Base-by-base conservation (phyloP, 441 rosid species). In the Populus hybrid region DNA sequence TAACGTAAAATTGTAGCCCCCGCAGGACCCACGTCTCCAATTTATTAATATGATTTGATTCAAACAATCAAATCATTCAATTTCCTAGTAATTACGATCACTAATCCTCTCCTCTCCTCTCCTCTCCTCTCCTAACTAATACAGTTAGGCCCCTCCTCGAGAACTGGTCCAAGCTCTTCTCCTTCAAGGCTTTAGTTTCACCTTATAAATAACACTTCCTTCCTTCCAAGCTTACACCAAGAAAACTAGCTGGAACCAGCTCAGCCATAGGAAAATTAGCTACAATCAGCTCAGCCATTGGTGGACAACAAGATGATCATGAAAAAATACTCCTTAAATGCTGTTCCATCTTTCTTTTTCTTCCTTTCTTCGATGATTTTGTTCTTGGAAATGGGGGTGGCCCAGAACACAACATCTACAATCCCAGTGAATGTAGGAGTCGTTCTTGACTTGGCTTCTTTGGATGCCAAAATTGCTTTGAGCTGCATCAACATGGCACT, bases 401-500 rank as follows among this genome's bases (percentile, higher is more conserved):
- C 81, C 2, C 46, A 82, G 38, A 80, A 34, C 69, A 69, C 74
- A 24, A 8, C 63, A 57, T 20, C 63, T 57, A 78, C 71, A 42
- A 70, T 71, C n/a, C 79, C 78, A 1, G 91, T 91, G 18, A 84
- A 91, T 2, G 88, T 89, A 42, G 97, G 95, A 0, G 86, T 89
- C 70, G 83, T 88, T 83, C 82, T 89, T 16, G 89, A 93, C 82
- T 23, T 82, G 50, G 78, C 80, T 24, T 42, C 40, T 0, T 10
- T 3, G 10, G 30, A 70, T 23, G 88, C 85, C 65, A 85, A 86
- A 78, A 79, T 83, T 28, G 83, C 80, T 1, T 75, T 84, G 87
- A 88, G 88, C 38, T 86, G 92, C 79, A 88, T 91, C 8, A 73
- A 86, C 70, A 83, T 90, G 85, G 80, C 95, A 11, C 83, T 90